A percentile compares a stretch with the other conserved stretches of the same genome.
These are phyloP conservation scores for Naganishia liquefaciens DNA, from an alignment of 1,284 basidiomycete species.

Conservation along the genomic window DNA sequence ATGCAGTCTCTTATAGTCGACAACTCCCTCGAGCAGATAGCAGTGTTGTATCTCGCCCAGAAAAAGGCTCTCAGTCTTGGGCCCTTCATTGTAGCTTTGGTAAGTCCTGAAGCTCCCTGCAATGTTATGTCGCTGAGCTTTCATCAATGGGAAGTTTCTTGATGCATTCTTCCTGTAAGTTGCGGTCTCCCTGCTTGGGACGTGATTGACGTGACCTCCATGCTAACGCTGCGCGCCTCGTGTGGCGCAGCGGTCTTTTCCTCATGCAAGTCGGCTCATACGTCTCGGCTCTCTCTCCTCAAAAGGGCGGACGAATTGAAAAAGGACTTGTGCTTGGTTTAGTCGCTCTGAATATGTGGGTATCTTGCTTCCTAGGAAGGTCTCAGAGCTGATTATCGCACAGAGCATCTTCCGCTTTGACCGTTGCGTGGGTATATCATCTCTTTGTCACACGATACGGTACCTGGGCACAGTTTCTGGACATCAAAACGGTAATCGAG, in stretches of 20 bases:
- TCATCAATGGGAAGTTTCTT: conserved; percentile 4
- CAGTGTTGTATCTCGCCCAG: conserved; percentile 11
- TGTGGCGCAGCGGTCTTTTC: not conserved
- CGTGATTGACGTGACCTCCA: not conserved
- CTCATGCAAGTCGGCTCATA: conserved; percentile 19
- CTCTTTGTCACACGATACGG: conserved; percentile 21
- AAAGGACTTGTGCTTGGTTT: conserved; percentile 2
- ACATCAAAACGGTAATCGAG: conserved; percentile 7
- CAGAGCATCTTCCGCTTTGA: conserved; percentile 5
- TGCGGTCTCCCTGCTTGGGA: not conserved
- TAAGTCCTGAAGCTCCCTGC: not conserved
- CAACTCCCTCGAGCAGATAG: conserved; percentile 3
- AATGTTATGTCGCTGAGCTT: not conserved
- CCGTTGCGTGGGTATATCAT: conserved; percentile 10
- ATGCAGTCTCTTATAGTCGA: too few species aligned
- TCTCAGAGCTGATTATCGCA: not conserved
- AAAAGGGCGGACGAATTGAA: conserved; percentile 12
- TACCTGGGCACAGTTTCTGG: conserved; percentile 22
- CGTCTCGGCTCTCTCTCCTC: not conserved
- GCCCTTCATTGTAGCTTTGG: conserved; percentile 19
- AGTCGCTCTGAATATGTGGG: conserved; percentile 13
- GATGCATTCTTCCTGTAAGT: conserved; percentile 25
- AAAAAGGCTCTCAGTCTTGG: conserved; percentile 21
- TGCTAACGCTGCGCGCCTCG: not conserved
- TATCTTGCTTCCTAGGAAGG: not conserved